A percentile compares a stretch with the other conserved stretches of the same genome.
Evolutionary conservation across 2,329 filamentous ascomycete species (phyloP).

Genomic region (Colletotrichum sp.): DNA sequence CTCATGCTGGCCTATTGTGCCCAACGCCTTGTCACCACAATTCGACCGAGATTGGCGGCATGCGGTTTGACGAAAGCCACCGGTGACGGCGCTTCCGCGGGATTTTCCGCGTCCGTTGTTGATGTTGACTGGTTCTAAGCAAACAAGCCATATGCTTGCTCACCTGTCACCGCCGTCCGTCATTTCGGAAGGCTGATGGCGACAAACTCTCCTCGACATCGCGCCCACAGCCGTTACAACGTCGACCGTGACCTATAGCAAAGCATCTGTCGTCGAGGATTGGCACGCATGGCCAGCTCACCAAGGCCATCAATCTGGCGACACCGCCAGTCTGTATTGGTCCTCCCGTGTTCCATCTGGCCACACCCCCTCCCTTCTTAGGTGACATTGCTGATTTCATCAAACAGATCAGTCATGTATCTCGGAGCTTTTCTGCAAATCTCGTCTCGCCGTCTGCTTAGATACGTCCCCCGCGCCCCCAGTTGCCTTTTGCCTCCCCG

Average conservation of each 20-base stretch:
- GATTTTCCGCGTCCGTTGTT: background rate
- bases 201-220: conserved; percentile 1
- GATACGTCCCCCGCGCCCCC: background rate
- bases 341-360: background rate
- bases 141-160: background rate
- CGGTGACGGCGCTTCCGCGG: background rate
- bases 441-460: background rate
- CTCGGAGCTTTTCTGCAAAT: conserved; percentile 17
- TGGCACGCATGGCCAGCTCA: background rate
- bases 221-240: background rate
- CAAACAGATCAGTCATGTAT: conserved; percentile 5
- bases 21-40: background rate
- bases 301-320: background rate
- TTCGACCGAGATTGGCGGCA: background rate
- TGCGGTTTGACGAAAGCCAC: background rate
- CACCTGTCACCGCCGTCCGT: conserved; percentile 1
- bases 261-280: background rate
- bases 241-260: background rate
- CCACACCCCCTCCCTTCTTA: background rate
- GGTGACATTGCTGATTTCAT: conserved; percentile 2
- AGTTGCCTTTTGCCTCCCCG: background rate
- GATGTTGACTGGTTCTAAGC: background rate
- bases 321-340: background rate
- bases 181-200: conserved; percentile 4
- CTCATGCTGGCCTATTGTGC: background rate